Conservation (phyloP, 768 basidiomycete species). For the Boletus rubescentipes region DNA sequence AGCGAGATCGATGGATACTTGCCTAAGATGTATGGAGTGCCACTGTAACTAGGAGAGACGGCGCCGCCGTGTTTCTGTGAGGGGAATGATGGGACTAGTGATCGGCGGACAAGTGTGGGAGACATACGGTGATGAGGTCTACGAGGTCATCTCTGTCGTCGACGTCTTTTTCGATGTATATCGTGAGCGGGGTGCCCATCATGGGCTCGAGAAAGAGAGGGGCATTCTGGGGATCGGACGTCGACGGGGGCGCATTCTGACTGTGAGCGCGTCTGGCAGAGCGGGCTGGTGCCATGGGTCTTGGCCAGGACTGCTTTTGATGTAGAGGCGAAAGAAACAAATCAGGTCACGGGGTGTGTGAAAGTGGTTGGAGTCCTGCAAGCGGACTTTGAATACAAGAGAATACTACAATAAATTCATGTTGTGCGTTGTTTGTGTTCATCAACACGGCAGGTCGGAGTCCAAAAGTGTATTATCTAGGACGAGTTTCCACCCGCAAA, state of each 20-base stretch:
- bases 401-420: background rate
- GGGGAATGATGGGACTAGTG: background rate
- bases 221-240: slow-evolving; percentile 38
- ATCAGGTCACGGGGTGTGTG: slow-evolving; percentile 19
- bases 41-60: slow-evolving; percentile 73
- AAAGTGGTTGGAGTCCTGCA: slow-evolving; percentile 32
- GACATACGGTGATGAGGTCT: slow-evolving; percentile 64
- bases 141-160: slow-evolving; percentile 63
- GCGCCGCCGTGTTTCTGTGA: slow-evolving; percentile 74
- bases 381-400: slow-evolving; percentile 20
- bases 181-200: slow-evolving; percentile 69
- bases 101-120: slow-evolving; percentile 4
- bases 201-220: slow-evolving; percentile 79
- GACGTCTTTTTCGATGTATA: slow-evolving; percentile 83
- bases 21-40: slow-evolving; percentile 80
- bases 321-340: slow-evolving; percentile 22
- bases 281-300: slow-evolving; percentile 86
- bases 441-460: slow-evolving; percentile 32
- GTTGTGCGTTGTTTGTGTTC: slow-evolving; percentile 26
- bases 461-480: slow-evolving; percentile 33
- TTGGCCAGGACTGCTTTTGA: slow-evolving; percentile 33
- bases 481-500: slow-evolving; percentile 12
- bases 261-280: slow-evolving; percentile 51
- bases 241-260: slow-evolving; percentile 25
- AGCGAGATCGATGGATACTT: slow-evolving; percentile 25